Evolutionary conservation across 2,329 filamentous ascomycete genomes (phyloP), one percentile per base, ranked within the genome.

Genomic region (Blumeria hordei): DNA sequence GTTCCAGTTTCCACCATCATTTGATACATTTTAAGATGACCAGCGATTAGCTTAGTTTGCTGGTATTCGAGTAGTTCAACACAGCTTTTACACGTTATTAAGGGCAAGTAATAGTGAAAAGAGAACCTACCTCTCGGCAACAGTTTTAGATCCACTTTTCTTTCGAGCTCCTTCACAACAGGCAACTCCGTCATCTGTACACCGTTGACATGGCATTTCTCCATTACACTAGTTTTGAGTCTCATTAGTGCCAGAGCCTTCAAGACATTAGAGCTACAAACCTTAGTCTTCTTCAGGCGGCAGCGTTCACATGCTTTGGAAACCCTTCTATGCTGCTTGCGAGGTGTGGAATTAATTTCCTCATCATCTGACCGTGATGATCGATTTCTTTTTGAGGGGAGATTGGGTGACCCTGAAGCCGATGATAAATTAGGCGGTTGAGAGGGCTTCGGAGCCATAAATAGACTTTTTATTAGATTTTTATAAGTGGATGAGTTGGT

Each of bases 271-370:
- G 1, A 43, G 36, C 32, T 51, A 55, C 55, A 54, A 59, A 78
- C 77, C 76, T 81, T 81, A 55, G 78, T 81, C 70, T 81, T 81
- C 71, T 81, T 81, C 76, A 80, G 80, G 59, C 77, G 70, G 69
- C 77, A 81, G 60, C 78, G 69, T 67, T 81, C 77, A 59, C 78
- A 81, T 16, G 78, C 78, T 64, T 81, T 81, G 77, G 77, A 80
- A 55, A 80, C 77, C 60, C 78, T 70, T 69, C 80, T 81, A 63
- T 80, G 76, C 16, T 51, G 47, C 28, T 34, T 51, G 12, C 47
- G 47, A 34, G 18, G 28, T 14, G 28, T 51, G 33, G 32, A 11
- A n/a, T 51, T 33, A n/a, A 14, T 34, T n/a, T 51, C 47, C n/a
- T 51, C 47, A 33, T 34, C 47, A 51, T 51, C 32, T 14, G 47